These are phyloP conservation scores for Lactarius tabidus DNA, from an alignment of 768 basidiomycete genomes.

Conservation along the genomic window DNA sequence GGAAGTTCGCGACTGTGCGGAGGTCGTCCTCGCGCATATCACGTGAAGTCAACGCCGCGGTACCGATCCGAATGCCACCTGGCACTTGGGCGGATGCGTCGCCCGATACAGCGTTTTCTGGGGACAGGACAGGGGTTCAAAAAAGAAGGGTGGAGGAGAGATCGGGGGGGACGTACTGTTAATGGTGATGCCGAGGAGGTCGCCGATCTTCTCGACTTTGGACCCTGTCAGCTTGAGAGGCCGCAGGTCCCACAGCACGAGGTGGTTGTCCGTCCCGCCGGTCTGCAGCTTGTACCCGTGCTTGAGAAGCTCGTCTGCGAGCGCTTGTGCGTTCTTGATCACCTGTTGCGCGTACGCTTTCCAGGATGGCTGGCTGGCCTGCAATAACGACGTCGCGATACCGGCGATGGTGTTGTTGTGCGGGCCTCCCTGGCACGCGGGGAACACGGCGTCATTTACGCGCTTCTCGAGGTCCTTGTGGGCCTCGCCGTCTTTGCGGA, in stretches of 20 bases:
- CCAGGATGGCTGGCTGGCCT: conserved; percentile 86
- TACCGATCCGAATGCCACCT: conserved; percentile 95
- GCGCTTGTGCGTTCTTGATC: conserved; percentile 77
- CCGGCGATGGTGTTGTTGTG: conserved; percentile 99
- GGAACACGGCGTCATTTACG: conserved; percentile 98
- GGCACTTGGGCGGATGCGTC: conserved; percentile 94
- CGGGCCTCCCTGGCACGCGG: conserved; percentile 98
- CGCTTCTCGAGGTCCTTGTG: conserved; percentile 89
- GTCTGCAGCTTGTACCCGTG: conserved; percentile 97
- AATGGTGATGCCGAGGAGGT: conserved; percentile 93
- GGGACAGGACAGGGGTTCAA: no score
- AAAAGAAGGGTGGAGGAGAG: neutral
- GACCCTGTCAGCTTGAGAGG: conserved; percentile 95
- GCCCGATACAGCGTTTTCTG: conserved; percentile 95
- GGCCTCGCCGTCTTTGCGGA: conserved; percentile 85
- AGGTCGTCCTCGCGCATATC: conserved; percentile 88
- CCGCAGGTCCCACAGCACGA: conserved; percentile 96
- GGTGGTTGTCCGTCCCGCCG: conserved; percentile 94
- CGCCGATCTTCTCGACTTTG: conserved; percentile 98
- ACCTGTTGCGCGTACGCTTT: conserved; percentile 93
- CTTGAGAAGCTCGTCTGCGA: conserved; percentile 65
- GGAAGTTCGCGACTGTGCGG: conserved; percentile 80
- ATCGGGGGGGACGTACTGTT: conserved; percentile 62
- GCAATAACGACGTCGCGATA: conserved; percentile 87
- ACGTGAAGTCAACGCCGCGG: conserved; percentile 90